phyloP scores from a whole-genome alignment of 2,329 filamentous ascomycete species.

The Fusarium tanahbumbuense region DNA sequence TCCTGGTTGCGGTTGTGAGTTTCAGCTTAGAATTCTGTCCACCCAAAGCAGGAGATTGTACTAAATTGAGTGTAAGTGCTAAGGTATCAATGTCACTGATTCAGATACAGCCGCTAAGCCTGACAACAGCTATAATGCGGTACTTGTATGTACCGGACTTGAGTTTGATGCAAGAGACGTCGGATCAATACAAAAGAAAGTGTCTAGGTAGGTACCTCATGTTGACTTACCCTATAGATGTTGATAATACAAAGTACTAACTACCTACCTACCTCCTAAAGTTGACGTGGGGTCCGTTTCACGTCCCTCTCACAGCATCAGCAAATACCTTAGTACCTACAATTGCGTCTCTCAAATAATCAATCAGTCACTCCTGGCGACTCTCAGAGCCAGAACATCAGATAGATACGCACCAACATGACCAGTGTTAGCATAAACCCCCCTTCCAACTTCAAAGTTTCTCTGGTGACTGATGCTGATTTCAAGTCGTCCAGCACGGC shows the following conservation, averaged over 20 bases:
- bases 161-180: too few species aligned
- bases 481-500: conserved; percentile 74
- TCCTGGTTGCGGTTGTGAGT: neutral
- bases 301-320: neutral
- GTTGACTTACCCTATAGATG: neutral
- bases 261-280: conserved; percentile 22
- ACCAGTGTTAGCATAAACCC: conserved; percentile 37
- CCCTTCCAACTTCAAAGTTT: neutral
- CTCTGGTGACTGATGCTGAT: conserved; percentile 44
- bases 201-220: neutral
- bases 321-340: neutral
- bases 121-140: neutral
- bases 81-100: neutral
- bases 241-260: too few species aligned
- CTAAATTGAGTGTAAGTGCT: neutral
- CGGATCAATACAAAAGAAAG: neutral
- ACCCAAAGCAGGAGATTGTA: neutral
- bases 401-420: conserved; percentile 31
- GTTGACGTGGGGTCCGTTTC: conserved; percentile 7
- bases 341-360: conserved; percentile 1
- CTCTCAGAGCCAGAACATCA: conserved; percentile 2
- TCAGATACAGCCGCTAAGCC: too few species aligned
- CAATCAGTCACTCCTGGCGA: conserved; percentile 1
- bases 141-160: too few species aligned
- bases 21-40: neutral